Conservation (phyloP, 2,329 filamentous ascomycete species). For the Trichophyton benhamiae region DNA sequence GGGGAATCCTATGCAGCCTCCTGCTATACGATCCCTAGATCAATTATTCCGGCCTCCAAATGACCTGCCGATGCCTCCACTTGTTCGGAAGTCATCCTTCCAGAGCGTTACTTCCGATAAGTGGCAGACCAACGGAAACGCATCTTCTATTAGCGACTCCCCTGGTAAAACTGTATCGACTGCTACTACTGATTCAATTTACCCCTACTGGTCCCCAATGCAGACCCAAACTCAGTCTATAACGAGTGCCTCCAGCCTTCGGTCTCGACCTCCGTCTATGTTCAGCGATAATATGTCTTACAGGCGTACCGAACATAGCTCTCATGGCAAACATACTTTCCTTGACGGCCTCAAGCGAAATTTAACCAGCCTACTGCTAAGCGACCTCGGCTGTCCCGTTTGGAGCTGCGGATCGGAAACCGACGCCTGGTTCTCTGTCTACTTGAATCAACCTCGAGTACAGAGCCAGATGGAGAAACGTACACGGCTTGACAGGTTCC, state of each 20-base stretch:
- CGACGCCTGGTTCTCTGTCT: conserved; percentile 63
- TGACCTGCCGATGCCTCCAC: conserved; percentile 21
- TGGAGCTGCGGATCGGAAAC: conserved; percentile 88
- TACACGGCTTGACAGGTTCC: conserved; percentile 28
- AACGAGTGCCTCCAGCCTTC: conserved; percentile 48
- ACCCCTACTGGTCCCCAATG: conserved; percentile 84
- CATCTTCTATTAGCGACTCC: conserved; percentile 47
- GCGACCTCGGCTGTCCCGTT: conserved; percentile 75
- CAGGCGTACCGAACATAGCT: conserved; percentile 26
- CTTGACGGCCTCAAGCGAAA: conserved; percentile 64
- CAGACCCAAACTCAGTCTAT: conserved; percentile 55
- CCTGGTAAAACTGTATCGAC: conserved; percentile 56
- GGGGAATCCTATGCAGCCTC: conserved; percentile 15
- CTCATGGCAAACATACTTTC: conserved; percentile 66
- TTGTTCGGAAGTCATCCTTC: conserved; percentile 50
- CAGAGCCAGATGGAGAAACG: conserved; percentile 29
- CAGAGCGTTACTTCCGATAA: conserved; percentile 59
- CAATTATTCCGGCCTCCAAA: conserved; percentile 21
- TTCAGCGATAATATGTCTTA: conserved; percentile 27
- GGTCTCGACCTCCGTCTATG: conserved; percentile 32
- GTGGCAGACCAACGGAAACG: conserved; percentile 50
- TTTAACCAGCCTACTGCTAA: conserved; percentile 71
- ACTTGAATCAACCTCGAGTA: conserved; percentile 39
- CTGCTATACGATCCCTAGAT: conserved; percentile 23
- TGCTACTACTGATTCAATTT: conserved; percentile 57